Base-by-base conservation (phyloP, 306 rosid genomes). In the Cotoneaster glaucophyllus region DNA sequence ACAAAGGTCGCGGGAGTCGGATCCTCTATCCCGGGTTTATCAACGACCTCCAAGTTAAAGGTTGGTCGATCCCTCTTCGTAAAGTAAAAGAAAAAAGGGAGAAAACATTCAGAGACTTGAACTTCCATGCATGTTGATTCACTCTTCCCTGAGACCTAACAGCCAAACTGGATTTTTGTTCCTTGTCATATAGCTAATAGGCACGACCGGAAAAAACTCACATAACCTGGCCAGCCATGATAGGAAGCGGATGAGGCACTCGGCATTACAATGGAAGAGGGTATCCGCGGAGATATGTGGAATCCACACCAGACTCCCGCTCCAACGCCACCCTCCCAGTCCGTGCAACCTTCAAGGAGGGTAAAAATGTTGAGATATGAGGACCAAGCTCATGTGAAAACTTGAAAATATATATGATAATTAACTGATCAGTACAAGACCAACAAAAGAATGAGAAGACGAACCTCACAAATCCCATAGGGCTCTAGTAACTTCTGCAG, bases 231-330 rank as follows among this genome's bases (percentile, higher is more conserved):
- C 34, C 53, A 64, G 44, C 69, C 82, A 32, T 57, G 24, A n/a
- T 5, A 69, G 13, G 56, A 67, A 8, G 31, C 52, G 11, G 31
- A 44, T 25, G 56, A 59, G 56, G 22, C 21, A 59, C 37, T 43
- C 18, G 34, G 68, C 29, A 61, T 73, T 80, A 83, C 66, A 82
- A 31, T 24, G 87, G 88, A 79, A 87, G 88, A 14, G 90, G 25
- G 48, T 84, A 87, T 14, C 88, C 90, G 8, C 90, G 90, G n/a
- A 87, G 88, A 67, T 26, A 80, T 2, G 88, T 78, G 37, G 90
- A 87, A 75, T 87, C 90, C 26, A 87, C 90, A 24, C 90, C 90
- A 0, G 90, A 87, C 57, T 85, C 90, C 50, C 90, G 82, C 53
- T 54, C 84, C 59, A 84, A 61, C n/a, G 87, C 87, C 76, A 87